A percentile compares a stretch with the other conserved stretches of the same genome.
Evolutionary conservation across 768 basidiomycete genomes (phyloP).

Genomic region (Serendipita sp.): DNA sequence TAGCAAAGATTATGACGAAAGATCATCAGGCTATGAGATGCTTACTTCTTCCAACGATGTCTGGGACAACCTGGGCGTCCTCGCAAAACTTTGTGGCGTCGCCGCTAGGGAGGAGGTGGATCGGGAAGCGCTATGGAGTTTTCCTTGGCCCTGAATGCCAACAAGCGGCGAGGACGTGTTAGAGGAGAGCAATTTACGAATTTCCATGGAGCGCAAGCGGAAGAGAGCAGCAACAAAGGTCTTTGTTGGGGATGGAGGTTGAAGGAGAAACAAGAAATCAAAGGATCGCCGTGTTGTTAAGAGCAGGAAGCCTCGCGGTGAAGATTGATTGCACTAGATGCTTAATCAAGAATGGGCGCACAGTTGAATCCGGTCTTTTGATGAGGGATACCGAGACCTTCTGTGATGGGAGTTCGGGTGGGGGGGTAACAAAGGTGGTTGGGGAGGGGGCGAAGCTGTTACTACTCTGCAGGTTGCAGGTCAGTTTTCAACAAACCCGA

Average conservation of each 20-base stretch:
- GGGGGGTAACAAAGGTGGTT: neutral
- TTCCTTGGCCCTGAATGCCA: neutral
- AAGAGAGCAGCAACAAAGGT: neutral
- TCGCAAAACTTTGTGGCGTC: neutral
- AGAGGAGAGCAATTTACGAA: neutral
- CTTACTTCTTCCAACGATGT: neutral
- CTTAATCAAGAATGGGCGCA: conserved; percentile 1
- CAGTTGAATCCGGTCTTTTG: neutral
- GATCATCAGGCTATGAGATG: neutral
- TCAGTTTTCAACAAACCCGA: too few relatives aligned
- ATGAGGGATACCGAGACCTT: neutral
- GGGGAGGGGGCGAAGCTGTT: too few relatives aligned
- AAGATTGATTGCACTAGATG: neutral
- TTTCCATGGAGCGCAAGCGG: neutral
- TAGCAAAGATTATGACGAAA: neutral
- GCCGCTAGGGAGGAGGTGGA: neutral
- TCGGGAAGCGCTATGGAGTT: neutral
- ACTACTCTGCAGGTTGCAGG: too few relatives aligned
- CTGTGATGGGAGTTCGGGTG: neutral
- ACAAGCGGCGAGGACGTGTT: neutral
- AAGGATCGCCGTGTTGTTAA: neutral
- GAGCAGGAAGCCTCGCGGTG: conserved; percentile 4
- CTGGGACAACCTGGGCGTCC: neutral
- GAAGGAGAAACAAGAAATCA: neutral
- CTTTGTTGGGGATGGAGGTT: neutral